A percentile compares a stretch with the other conserved stretches of the same genome.
Evolutionary conservation across 371 early-diverging fungal genomes (phyloP).

Genomic region (Apophysomyces ossiformis): DNA sequence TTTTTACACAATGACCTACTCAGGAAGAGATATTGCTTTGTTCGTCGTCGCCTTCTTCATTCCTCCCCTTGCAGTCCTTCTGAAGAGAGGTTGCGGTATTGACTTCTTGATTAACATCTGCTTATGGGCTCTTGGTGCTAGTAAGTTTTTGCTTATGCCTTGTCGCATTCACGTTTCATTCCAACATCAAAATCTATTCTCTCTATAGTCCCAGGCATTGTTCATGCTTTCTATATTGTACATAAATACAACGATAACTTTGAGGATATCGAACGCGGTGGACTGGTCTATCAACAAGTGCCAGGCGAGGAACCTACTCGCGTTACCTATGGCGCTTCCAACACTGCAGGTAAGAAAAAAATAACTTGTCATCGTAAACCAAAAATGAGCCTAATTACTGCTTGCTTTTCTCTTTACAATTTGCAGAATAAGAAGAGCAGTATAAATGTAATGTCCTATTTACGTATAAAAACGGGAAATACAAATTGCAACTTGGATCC

Average conservation of each 20-base stretch:
- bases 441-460: too few relatives aligned
- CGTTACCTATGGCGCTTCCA: conserved; percentile 33
- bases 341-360: conserved; percentile 12
- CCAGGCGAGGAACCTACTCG: conserved; percentile 38
- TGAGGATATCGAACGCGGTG: conserved; percentile 52
- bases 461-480: too few relatives aligned
- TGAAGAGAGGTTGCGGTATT: conserved; percentile 65
- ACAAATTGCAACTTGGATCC: too few relatives aligned
- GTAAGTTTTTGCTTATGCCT: conserved; percentile 19
- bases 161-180: too few relatives aligned
- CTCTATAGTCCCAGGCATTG: conserved; percentile 48
- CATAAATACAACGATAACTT: conserved; percentile 53
- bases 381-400: too few relatives aligned
- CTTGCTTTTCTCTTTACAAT: too few relatives aligned
- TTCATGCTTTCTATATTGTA: conserved; percentile 56
- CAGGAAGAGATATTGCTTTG: conserved; percentile 57
- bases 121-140: conserved; percentile 63
- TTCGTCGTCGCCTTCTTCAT: conserved; percentile 71
- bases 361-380: too few relatives aligned
- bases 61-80: conserved; percentile 72
- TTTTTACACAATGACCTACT: conserved; percentile 44
- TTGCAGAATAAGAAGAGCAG: too few relatives aligned
- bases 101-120: conserved; percentile 73
- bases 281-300: conserved; percentile 43
- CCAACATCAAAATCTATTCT: too few relatives aligned